Evolutionary conservation across 768 basidiomycete species (phyloP), one percentile per base, ranked within the genome.

Genomic region (Tulasnella sp.): DNA sequence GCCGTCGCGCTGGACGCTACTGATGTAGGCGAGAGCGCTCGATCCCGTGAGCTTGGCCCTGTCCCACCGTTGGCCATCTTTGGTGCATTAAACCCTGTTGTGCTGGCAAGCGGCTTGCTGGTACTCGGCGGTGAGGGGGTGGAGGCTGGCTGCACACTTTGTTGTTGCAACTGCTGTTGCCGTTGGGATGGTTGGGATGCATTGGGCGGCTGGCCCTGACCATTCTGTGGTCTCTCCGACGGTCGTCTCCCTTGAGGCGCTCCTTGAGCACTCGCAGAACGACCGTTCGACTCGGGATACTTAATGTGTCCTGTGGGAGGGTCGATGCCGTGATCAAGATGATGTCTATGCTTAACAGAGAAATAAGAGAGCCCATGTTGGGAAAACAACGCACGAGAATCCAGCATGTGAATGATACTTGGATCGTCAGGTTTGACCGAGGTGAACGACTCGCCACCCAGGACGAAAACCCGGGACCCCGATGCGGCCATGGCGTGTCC

Each of bases 401-500:
- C 96, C 62, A 99, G 78, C 60, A 96, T 82, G 69, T 97, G 88
- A n/a, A 95, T 80, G 51, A 88, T 68, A 21, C 77, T 79, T 9
- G 86, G 82, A 70, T 97, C 91, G 56, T 96, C 94, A 7, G 78
- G 74, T 66, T 82, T 83, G 38, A 79, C 70, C 15, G 84, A 79
- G 41, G 83, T 76, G 70, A 86, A 85, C 1, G 90, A 89, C 73
- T 98, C 96, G 17, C 96, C 96, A 43, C 96, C 96, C 15, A 99
- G 79, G 4, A 99, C 93, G 65, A 90, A 89, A 3, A 99, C 88
- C 63, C 85, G 81, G 50, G 84, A 80, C 29, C 89, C 91, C 68
- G 88, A 84, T 11, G 90, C 84, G 5, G 94, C 91, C 93, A 99
- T 95, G n/a, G 95, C 89, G 72, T 99, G 96, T 1, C 96, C 96